Percentiles rank a stretch among this genome's conserved stretches.
Conservation (phyloP, 768 basidiomycete genomes). For the Vishniacozyma victoriae region DNA sequence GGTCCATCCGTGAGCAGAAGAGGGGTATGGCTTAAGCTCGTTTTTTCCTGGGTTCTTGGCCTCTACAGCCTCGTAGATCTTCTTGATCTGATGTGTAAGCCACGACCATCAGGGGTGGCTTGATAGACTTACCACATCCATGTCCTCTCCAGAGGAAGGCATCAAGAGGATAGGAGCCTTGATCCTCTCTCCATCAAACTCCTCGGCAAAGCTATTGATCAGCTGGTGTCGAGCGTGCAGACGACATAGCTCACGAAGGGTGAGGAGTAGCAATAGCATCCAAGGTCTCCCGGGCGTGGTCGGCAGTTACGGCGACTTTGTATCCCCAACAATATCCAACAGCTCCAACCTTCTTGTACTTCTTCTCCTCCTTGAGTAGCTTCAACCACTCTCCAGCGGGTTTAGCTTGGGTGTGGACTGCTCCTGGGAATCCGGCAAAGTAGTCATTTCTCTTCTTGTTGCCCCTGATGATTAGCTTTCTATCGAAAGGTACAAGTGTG, state of each 20-base stretch:
- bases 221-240: background rate
- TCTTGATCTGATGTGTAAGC: slow-evolving; percentile 19
- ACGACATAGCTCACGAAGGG: slow-evolving; percentile 53
- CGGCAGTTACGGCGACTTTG: slow-evolving; percentile 17
- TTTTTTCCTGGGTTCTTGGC: slow-evolving; percentile 32
- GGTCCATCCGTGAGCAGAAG: slow-evolving; percentile 31
- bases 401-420: slow-evolving; percentile 21
- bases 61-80: slow-evolving; percentile 25
- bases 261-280: slow-evolving; percentile 40
- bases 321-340: slow-evolving; percentile 43
- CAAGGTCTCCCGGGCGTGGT: no score
- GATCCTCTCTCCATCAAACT: slow-evolving; percentile 54
- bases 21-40: slow-evolving; percentile 22
- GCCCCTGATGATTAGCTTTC: slow-evolving; percentile 49
- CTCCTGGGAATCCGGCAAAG: slow-evolving; percentile 57
- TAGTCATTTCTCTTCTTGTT: slow-evolving; percentile 51
- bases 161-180: slow-evolving; percentile 57
- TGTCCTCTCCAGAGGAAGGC: slow-evolving; percentile 58
- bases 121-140: slow-evolving; percentile 52
- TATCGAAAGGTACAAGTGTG: slow-evolving; percentile 17
- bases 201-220: slow-evolving; percentile 20
- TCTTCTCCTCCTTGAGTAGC: slow-evolving; percentile 12
- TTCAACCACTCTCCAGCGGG: slow-evolving; percentile 11
- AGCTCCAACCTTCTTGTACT: slow-evolving; percentile 17
- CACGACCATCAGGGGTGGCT: background rate